Base-by-base conservation (phyloP, 176 grass and related monocot genomes). In the Triticum monococcum region DNA sequence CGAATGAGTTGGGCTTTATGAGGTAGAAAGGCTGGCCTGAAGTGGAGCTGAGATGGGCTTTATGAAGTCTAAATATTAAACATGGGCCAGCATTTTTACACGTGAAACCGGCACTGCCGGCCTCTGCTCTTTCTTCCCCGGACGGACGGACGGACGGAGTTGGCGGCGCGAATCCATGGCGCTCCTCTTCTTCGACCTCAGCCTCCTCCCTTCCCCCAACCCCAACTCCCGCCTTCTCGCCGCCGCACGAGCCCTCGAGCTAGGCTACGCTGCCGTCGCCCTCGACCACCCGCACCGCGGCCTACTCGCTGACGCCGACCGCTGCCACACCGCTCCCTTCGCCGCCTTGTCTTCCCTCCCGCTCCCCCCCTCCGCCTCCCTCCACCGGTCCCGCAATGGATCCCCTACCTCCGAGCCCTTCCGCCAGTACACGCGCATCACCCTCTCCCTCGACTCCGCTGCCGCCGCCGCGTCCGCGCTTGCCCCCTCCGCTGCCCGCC, bases 351-450 rank as follows among this genome's bases (percentile, higher is more conserved):
- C 48, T 78, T 92, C 88, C 74, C 88, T 87, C 82, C 87, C 46
- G 85, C 78, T 93, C 16, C 85, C 89, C 6, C 9, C 90, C 74
- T 89, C 84, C 56, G 86, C 87, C 18, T 64, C 89, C 26, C 85
- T 93, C 82, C 92, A 97, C 73, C 89, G 87, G 5, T 65, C 70
- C 22, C 82, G 87, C 32, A 76, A 89, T 33, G 68, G 83, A 24
- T 80, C 84, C 12, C 85, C 89, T 5, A 20, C 45, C 20, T 37
- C 73, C 10, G 62, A 86, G 35, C 46, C 89, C 67, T 93, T 98
- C 87, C 88, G 91, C 66, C 91, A 94, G 88, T 94, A 87, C 93
- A 87, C 91, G 9, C 91, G 91, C 30, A 50, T 94, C 79, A 98
- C 95, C 7, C 86, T 98, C 64, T 90, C 83, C 48, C 83, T 93